Percentiles rank a stretch among this genome's conserved stretches.
Conservation (phyloP, 257 asterid genomes). For the Solanum bukasovii region DNA sequence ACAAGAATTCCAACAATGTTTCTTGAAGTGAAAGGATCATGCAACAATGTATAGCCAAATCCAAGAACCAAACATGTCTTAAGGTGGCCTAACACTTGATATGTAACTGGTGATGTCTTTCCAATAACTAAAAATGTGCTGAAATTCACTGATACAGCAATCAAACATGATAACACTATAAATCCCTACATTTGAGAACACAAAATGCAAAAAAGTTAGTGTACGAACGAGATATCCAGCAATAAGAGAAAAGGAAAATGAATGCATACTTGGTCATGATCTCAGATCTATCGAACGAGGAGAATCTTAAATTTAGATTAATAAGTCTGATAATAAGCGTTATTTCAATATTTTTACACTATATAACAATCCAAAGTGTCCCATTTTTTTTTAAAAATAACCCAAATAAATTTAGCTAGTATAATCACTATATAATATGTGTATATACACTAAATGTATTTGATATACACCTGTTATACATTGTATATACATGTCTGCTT, state of each 20-base stretch:
- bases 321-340: neutral
- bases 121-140: conserved; percentile 92
- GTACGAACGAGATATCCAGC: neutral
- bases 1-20: conserved; percentile 66
- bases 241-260: neutral
- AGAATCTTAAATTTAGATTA: neutral
- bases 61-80: conserved; percentile 88
- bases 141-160: conserved; percentile 85
- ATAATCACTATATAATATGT: neutral
- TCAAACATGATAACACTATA: conserved; percentile 71
- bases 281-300: neutral
- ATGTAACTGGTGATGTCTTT: conserved; percentile 91
- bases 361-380: neutral
- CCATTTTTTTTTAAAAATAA: neutral
- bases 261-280: neutral
- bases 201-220: neutral
- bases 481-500: neutral
- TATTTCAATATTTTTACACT: neutral
- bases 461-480: neutral
- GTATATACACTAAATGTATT: neutral
- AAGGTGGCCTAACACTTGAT: conserved; percentile 81
- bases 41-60: conserved; percentile 74
- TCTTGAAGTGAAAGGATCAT: conserved; percentile 73
- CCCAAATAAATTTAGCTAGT: neutral
- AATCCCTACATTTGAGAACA: conserved; percentile 36